phyloP scores from a whole-genome alignment of 1,284 basidiomycete species.

The Microbotryomycetes sp. region DNA sequence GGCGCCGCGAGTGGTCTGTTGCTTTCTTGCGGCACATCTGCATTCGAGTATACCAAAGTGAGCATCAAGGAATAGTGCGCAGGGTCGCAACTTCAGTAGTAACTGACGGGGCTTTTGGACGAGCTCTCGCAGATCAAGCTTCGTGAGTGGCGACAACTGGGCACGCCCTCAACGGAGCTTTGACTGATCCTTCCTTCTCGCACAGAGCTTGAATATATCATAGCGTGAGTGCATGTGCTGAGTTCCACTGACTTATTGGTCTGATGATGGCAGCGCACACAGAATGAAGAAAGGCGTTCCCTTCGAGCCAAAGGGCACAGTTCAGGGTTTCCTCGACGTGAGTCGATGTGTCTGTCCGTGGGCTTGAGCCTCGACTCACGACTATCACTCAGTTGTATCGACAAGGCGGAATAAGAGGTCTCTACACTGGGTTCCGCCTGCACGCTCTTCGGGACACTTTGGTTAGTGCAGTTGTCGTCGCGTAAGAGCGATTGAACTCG shows the following conservation, averaged over 20 bases:
- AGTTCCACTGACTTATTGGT: too few species aligned
- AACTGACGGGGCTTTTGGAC: too few species aligned
- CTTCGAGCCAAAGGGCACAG: slow-evolving; percentile 34
- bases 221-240: slow-evolving; percentile 54
- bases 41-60: slow-evolving; percentile 32
- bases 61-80: too few species aligned
- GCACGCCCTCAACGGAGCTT: background rate
- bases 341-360: background rate
- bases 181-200: background rate
- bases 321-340: slow-evolving; percentile 32
- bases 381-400: slow-evolving; percentile 19
- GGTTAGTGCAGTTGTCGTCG: slow-evolving; percentile 3
- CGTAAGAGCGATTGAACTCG: background rate
- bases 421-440: slow-evolving; percentile 75
- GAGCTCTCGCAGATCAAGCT: slow-evolving; percentile 25
- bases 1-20: slow-evolving; percentile 28
- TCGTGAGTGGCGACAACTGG: slow-evolving; percentile 1
- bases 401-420: slow-evolving; percentile 58
- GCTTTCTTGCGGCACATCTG: slow-evolving; percentile 24
- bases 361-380: background rate
- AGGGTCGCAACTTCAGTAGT: too few species aligned
- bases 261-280: too few species aligned
- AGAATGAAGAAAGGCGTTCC: slow-evolving; percentile 35
- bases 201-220: slow-evolving; percentile 82
- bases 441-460: slow-evolving; percentile 45